Evolutionary conservation across 106 monocot species (phyloP).

Genomic region (Dioscorea alata): DNA sequence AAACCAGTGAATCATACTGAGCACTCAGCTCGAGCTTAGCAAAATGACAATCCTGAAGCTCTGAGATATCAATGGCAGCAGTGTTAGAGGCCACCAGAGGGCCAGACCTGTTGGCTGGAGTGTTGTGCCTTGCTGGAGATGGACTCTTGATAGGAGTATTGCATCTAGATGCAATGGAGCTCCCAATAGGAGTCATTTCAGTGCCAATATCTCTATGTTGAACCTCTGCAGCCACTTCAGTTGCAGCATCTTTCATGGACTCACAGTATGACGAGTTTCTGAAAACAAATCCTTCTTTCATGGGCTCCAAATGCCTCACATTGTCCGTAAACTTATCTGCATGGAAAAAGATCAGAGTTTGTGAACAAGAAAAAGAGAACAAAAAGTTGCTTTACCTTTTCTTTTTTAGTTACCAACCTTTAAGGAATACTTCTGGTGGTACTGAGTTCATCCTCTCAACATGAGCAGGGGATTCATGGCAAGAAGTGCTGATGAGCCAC

Average conservation of each 20-base stretch:
- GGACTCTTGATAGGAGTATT: slow-evolving; percentile 68
- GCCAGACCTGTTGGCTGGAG: slow-evolving; percentile 69
- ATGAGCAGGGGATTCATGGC: slow-evolving; percentile 68
- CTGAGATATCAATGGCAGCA: slow-evolving; percentile 38
- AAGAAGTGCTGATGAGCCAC: slow-evolving; percentile 68
- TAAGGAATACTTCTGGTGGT: slow-evolving; percentile 44
- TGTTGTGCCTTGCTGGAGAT: slow-evolving; percentile 86
- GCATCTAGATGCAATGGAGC: slow-evolving; percentile 46
- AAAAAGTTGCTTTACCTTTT: too few species aligned
- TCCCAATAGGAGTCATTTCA: slow-evolving; percentile 73
- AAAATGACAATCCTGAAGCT: slow-evolving; percentile 72
- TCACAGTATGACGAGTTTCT: slow-evolving; percentile 23
- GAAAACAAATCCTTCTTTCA: slow-evolving; percentile 40
- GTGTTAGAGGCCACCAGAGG: slow-evolving; percentile 28
- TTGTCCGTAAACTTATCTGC: slow-evolving; percentile 81
- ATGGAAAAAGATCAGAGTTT: neutral
- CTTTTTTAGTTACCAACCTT: slow-evolving; percentile 31
- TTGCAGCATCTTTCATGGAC: slow-evolving; percentile 12
- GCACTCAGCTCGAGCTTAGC: slow-evolving; percentile 64
- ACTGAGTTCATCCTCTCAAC: slow-evolving; percentile 21
- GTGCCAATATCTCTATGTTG: slow-evolving; percentile 63
- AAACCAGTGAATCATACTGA: slow-evolving; percentile 44
- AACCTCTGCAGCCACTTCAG: neutral
- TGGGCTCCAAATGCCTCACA: slow-evolving; percentile 22
- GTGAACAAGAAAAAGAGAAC: too few species aligned